A percentile compares a stretch with the other conserved stretches of the same genome.
phyloP scores from a whole-genome alignment of 169 alveolate genomes.

The Plasmodium berghei region DNA sequence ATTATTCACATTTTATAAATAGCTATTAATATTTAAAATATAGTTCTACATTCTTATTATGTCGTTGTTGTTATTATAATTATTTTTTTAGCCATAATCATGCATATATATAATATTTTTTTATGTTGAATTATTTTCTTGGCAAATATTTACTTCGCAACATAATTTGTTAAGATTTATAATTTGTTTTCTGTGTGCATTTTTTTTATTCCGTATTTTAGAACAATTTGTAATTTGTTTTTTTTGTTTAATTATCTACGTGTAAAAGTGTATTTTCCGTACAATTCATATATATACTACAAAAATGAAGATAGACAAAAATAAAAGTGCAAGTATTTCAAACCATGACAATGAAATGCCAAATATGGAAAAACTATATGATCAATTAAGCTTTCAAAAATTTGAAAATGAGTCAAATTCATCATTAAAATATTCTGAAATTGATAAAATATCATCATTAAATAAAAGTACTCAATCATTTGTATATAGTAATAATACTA shows the following conservation, averaged over 20 bases:
- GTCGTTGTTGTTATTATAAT: too few species aligned
- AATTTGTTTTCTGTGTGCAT: too few species aligned
- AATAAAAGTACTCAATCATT: slow-evolving; percentile 4
- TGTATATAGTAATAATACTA: neutral
- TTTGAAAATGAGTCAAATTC: slow-evolving; percentile 3
- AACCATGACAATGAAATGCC: slow-evolving; percentile 1
- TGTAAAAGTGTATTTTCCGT: neutral
- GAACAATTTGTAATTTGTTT: too few species aligned
- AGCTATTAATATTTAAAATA: too few species aligned
- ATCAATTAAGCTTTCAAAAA: neutral
- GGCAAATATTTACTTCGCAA: too few species aligned
- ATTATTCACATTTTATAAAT: too few species aligned
- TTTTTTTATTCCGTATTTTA: too few species aligned
- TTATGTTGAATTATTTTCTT: too few species aligned
- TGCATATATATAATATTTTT: too few species aligned
- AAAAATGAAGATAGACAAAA: slow-evolving; percentile 17
- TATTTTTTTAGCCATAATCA: too few species aligned
- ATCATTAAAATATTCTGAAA: slow-evolving; percentile 13
- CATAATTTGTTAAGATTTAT: too few species aligned
- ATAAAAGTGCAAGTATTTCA: neutral
- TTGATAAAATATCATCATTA: slow-evolving; percentile 10
- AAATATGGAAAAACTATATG: slow-evolving; percentile 1
- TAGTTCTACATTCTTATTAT: too few species aligned
- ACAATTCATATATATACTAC: neutral
- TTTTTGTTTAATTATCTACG: neutral